phyloP scores from a whole-genome alignment of 805 yeast species.

The Candida taoyuanica region DNA sequence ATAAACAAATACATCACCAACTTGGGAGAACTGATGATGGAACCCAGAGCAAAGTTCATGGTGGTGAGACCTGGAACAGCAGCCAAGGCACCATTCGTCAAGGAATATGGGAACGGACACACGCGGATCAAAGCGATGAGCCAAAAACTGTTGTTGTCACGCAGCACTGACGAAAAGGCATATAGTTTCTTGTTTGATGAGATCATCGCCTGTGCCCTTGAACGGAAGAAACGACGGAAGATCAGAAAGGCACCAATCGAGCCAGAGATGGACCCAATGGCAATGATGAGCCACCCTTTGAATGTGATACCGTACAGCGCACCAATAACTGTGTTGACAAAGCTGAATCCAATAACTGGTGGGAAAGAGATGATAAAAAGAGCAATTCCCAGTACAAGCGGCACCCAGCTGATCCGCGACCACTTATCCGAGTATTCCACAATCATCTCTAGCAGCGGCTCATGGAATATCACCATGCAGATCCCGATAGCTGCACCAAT shows the following conservation, averaged over 20 bases:
- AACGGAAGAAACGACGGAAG: conserved; percentile 54
- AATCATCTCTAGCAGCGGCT: conserved; percentile 14
- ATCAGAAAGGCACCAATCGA: conserved; percentile 69
- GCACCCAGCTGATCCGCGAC: conserved; percentile 30
- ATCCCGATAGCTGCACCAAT: conserved; percentile 6
- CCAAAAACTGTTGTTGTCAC: conserved; percentile 62
- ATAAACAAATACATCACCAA: conserved; percentile 69
- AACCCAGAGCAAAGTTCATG: conserved; percentile 62
- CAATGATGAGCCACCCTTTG: conserved; percentile 73
- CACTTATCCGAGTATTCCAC: conserved; percentile 26
- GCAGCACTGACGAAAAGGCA: conserved; percentile 69
- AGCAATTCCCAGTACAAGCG: conserved; percentile 43
- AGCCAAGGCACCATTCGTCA: conserved; percentile 89
- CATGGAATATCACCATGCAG: conserved; percentile 17
- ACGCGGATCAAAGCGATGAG: conserved; percentile 69
- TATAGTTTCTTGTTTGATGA: conserved; percentile 58
- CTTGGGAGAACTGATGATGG: conserved; percentile 77
- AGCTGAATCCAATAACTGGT: conserved; percentile 80
- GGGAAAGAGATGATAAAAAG: conserved; percentile 79
- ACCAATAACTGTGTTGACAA: conserved; percentile 64
- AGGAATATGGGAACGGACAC: conserved; percentile 90
- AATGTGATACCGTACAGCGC: conserved; percentile 74
- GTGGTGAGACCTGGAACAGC: conserved; percentile 74
- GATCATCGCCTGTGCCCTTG: conserved; percentile 57
- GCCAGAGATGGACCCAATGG: conserved; percentile 65